Base-by-base conservation (phyloP, 78 protist species). In the Chrysochromulina parva region DNA sequence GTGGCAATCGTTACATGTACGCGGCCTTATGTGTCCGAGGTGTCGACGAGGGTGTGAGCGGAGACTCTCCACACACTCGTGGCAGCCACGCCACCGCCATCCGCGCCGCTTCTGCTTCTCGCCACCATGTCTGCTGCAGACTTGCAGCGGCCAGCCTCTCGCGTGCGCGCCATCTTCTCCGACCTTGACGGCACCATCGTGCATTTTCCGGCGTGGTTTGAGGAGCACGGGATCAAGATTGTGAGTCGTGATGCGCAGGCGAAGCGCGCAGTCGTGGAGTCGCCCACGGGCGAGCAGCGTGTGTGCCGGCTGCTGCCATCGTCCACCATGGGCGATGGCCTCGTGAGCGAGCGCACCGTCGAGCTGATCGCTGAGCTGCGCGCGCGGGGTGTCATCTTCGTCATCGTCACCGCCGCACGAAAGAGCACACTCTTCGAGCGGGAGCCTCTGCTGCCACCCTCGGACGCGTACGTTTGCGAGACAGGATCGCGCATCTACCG, bases 151-250 rank as follows among this genome's bases (percentile, higher is more conserved):
- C 38, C 38, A 38, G 38, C 62, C 62, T 13, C 62, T 7, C 62
- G 62, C 62, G 24, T 74, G 58, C 53, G 55, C 28, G 84, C 58
- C 1, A 14, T 74, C 22, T 74, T 74, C 84, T 17, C 28, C 57
- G 84, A 74, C 84, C 84, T 74, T 17, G 84, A 74, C 84, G 84
- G 84, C n/a, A 74, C 84, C 57, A 4, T 74, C 57, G 84, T 74
- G n/a, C 84, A 74, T 57, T 74, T 74, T n/a, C 28, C 57, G 19
- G 0, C 53, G 84, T 74, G 84, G 84, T 74, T 74, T 14, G 58
- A 16, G 38, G 14, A 0, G 19, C 58, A 38, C 47, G 84, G 84
- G 57, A n/a, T 19, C 14, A 5, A 13, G 28, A 19, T 74, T 3
- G 84, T 74, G 28, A 13, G n/a, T 16, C 38, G 84, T 22, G 84